These are phyloP conservation scores for Solanum clarkiae DNA, from an alignment of 257 asterid species.

Conservation along the genomic window DNA sequence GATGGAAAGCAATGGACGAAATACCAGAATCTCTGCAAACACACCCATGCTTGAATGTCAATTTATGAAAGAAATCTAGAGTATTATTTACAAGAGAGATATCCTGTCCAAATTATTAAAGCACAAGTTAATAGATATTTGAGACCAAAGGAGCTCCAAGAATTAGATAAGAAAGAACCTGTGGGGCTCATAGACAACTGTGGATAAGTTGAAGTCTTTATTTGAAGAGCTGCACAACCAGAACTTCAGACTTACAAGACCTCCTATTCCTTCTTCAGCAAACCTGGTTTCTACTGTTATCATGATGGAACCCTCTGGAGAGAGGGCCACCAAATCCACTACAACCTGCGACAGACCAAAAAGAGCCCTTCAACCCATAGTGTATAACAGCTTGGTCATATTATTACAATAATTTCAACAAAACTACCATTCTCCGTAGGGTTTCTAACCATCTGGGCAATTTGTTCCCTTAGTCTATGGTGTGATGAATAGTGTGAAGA, in stretches of 20 bases:
- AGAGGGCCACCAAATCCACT: constrained; percentile 73
- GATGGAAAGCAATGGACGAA: constrained; percentile 72
- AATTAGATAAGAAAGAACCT: constrained; percentile 32
- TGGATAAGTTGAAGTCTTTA: constrained; percentile 64
- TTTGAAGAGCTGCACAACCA: constrained; percentile 58
- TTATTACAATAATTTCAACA: not conserved
- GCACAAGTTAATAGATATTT: not conserved
- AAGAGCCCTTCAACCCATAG: not conserved
- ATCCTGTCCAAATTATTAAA: not conserved
- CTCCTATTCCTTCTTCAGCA: constrained; percentile 93
- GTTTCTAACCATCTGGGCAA: not conserved
- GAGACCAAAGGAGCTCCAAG: not conserved
- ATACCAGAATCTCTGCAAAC: constrained; percentile 52
- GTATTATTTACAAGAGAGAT: not conserved
- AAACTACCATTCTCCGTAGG: not conserved
- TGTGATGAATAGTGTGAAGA: not conserved
- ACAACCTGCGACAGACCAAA: constrained; percentile 35
- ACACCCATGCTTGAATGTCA: not conserved
- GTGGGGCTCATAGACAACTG: constrained; percentile 95
- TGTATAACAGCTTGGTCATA: not conserved
- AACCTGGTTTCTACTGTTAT: constrained; percentile 81
- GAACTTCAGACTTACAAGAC: constrained; percentile 76
- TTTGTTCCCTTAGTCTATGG: not conserved
- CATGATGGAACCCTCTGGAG: constrained; percentile 77
- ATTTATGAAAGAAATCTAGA: not conserved